phyloP scores from a whole-genome alignment of 345 rosid species.

The Ceriops decandra region DNA sequence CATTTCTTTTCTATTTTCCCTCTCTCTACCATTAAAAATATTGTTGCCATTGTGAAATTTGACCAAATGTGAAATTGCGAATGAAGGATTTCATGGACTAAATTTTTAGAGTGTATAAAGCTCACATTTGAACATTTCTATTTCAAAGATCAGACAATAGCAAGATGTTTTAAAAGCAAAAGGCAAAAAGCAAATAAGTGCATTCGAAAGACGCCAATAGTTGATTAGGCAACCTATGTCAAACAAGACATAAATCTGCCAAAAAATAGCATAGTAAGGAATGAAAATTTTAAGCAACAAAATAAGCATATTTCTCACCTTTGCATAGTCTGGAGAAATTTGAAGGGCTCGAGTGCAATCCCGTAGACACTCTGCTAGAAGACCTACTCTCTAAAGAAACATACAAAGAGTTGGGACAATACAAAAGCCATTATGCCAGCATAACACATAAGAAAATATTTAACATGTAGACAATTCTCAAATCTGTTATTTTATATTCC shows the following conservation, averaged over 20 bases:
- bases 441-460: not conserved
- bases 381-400: conserved; percentile 46
- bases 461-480: too few species aligned
- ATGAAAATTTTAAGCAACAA: not conserved
- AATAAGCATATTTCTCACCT: conserved; percentile 41
- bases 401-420: not conserved
- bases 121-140: not conserved
- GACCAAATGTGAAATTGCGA: too few species aligned
- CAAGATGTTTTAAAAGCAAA: not conserved
- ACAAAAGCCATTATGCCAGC: not conserved
- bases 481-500: too few species aligned
- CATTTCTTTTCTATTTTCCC: not conserved
- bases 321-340: conserved; percentile 60
- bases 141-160: not conserved
- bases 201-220: not conserved
- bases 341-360: conserved; percentile 77
- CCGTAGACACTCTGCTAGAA: conserved; percentile 48
- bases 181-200: not conserved
- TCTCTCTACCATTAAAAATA: not conserved
- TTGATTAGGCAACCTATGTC: not conserved
- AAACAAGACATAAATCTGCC: not conserved
- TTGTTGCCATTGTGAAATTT: not conserved
- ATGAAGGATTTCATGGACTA: not conserved
- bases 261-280: not conserved
- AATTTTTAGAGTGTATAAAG: not conserved